phyloP scores from a whole-genome alignment of 2,329 filamentous ascomycete species.

The Colletotrichum eremochloae region DNA sequence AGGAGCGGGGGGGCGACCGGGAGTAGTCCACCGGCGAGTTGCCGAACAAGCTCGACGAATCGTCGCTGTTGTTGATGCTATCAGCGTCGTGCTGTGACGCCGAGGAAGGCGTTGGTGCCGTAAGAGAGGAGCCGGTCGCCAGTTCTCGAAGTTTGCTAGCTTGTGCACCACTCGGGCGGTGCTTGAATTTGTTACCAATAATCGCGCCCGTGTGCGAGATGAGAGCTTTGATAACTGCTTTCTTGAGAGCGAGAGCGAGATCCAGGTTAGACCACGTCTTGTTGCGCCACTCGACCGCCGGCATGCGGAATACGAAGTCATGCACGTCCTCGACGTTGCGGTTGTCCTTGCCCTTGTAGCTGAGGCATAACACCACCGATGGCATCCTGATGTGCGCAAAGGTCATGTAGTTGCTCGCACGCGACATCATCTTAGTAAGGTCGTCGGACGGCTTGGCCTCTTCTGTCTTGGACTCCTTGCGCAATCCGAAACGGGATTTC shows the following conservation, averaged over 20 bases:
- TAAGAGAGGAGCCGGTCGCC: slow-evolving; percentile 81
- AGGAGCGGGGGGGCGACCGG: slow-evolving; percentile 68
- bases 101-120: slow-evolving; percentile 57
- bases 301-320: slow-evolving; percentile 96
- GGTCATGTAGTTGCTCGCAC: slow-evolving; percentile 97
- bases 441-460: slow-evolving; percentile 84
- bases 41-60: slow-evolving; percentile 68
- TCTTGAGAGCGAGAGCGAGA: slow-evolving; percentile 91
- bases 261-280: slow-evolving; percentile 99
- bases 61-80: slow-evolving; percentile 67
- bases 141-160: slow-evolving; percentile 85
- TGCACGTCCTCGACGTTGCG: slow-evolving; percentile 97
- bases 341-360: slow-evolving; percentile 95
- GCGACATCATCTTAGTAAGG: slow-evolving; percentile 94
- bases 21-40: slow-evolving; percentile 70
- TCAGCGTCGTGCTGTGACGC: slow-evolving; percentile 57
- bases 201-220: slow-evolving; percentile 97
- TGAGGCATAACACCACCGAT: slow-evolving; percentile 93
- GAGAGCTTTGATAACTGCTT: slow-evolving; percentile 91
- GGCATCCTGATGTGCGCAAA: slow-evolving; percentile 95
- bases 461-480: slow-evolving; percentile 61
- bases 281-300: slow-evolving; percentile 94
- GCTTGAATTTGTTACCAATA: slow-evolving; percentile 96
- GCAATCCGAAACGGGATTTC: slow-evolving; percentile 68
- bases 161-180: slow-evolving; percentile 84